A percentile compares a stretch with the other conserved stretches of the same genome.
Evolutionary conservation across 2,329 filamentous ascomycete genomes (phyloP).

Genomic region (Fusarium sp.): DNA sequence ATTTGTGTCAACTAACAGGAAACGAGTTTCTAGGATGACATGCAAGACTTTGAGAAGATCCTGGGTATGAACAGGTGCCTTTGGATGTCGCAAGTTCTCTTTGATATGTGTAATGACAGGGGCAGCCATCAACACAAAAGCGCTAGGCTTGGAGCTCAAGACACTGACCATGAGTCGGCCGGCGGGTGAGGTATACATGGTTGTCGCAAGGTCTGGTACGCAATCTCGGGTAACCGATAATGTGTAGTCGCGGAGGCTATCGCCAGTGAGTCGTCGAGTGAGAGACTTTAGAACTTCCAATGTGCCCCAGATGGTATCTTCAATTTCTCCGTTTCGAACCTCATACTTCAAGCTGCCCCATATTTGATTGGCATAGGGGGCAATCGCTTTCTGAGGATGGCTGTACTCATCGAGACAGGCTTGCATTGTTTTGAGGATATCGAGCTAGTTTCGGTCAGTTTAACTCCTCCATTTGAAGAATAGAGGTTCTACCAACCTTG

Average conservation of each 20-base stretch:
- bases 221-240: constrained; percentile 62
- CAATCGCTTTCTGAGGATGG: constrained; percentile 56
- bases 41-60: constrained; percentile 62
- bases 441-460: constrained; percentile 50
- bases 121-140: constrained; percentile 59
- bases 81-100: constrained; percentile 60
- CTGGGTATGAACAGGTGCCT: constrained; percentile 60
- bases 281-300: constrained; percentile 63
- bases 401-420: constrained; percentile 62
- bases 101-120: constrained; percentile 60
- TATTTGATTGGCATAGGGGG: constrained; percentile 60
- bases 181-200: constrained; percentile 61
- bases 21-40: constrained; percentile 59
- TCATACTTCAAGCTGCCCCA: constrained; percentile 72
- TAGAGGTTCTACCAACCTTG: constrained; percentile 52
- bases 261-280: constrained; percentile 55
- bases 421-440: constrained; percentile 65
- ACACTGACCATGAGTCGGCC: constrained; percentile 63
- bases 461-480: not conserved
- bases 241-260: constrained; percentile 57
- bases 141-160: constrained; percentile 56
- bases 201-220: constrained; percentile 61
- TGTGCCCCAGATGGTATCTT: constrained; percentile 65
- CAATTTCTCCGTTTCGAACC: constrained; percentile 68
- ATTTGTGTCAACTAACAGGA: constrained; percentile 49